Base-by-base conservation (phyloP, 2,329 filamentous ascomycete genomes). In the Microascus cirrosus region DNA sequence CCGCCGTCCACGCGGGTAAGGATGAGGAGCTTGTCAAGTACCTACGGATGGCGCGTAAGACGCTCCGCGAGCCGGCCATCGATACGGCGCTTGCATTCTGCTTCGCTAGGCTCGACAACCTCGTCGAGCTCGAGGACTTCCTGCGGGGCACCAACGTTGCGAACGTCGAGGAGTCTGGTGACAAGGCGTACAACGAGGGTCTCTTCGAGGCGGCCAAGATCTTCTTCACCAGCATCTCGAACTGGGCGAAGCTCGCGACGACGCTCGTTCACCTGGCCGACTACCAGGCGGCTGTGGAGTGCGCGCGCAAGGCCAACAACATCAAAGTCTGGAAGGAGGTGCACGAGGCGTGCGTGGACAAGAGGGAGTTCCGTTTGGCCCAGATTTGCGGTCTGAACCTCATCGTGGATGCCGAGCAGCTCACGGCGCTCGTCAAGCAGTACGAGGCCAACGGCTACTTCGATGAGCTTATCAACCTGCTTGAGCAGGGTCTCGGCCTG, bases 281-380 rank as follows among this genome's bases (percentile, higher is more conserved):
- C 65, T 97, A 99, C 77, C 95, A 99, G 74, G 90, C 90, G 65
- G 94, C 94, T 53, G 94, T 99, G 50, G 94, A 99, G 71, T 96
- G 91, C 68, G 94, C 95, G 28, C 89, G 94, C 71, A 97, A 99
- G 77, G 94, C 94, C 66, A 99, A 97, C 80, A 97, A 90, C 73
- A 92, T 96, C 74, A 96, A 95, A 78, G 94, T 99, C 56, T 99
- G 94, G 94, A 95, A 94, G 75, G 90, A 99, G 74, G 94, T 99
- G 64, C 95, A 97, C 74, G 88, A 90, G 69, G 94, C 93, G 24
- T 99, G 94, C 69, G 89, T 99, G 63, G 84, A 83, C 61, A 99
- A 97, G 84, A 97, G 96, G 78, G 94, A 99, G 71, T 99, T 99
- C 84, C 89, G 93, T 61, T 87, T 99, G 60, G 94, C 95, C 28